Evolutionary conservation across 768 basidiomycete genomes (phyloP), one percentile per base, ranked within the genome.

Genomic region (Tricholomella constricta): DNA sequence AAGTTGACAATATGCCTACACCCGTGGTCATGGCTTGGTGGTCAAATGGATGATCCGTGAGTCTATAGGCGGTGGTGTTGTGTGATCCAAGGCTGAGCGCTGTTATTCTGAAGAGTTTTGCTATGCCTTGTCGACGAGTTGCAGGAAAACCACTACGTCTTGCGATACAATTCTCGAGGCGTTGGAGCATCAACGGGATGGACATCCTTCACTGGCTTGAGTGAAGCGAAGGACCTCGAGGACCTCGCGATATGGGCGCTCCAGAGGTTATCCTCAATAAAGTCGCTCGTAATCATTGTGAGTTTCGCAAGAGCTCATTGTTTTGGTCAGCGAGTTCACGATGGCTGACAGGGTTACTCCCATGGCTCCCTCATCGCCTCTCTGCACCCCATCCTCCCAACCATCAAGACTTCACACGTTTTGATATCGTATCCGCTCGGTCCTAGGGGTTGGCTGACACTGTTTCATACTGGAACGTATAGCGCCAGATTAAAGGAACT

Each of bases 11-110:
- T 93, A n/a, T 84, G 84, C 59, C 71, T 89, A 10, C 91, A 93
- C 59, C 91, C 91, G 6, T 93, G 90, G 90, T 85, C 87, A n/a
- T 83, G 89, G 79, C 76, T 92, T 0, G 90, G 91, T 1, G 91
- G 90, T 14, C 76, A 72, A 45, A 89, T 86, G 82, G 65, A 84
- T 57, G 89, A 93, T 61, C 80, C 85, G 91, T 92, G 65, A 62
- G 89, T 77, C 51, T 20, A 48, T n/a, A 20, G 12, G 12, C 19
- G 15, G 47, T 48, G 14, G 8, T 54, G 14, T 9, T 29, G n/a
- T 17, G 8, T 4, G 11, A 7, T 42, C 37, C 34, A 46, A 43
- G 42, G 6, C 12, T 19, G 27, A 15, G 26, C 11, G 42, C 26
- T 22, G 34, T 12, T 36, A 14, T 52, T 29, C 48, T 55, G 7